These are phyloP conservation scores for Actinidia arguta DNA, from an alignment of 179 eudicot genomes.

Conservation along the genomic window DNA sequence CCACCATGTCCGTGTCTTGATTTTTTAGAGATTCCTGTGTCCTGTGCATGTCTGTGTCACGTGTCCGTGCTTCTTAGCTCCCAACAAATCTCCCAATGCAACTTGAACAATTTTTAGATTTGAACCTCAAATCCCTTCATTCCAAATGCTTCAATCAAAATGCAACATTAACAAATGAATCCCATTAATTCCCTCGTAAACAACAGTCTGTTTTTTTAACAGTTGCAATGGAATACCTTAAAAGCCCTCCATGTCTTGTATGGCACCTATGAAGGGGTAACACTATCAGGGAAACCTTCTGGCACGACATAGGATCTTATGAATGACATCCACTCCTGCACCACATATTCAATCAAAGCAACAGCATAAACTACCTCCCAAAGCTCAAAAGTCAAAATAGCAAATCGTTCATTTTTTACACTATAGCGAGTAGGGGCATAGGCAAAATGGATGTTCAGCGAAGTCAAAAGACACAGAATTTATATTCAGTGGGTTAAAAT, in stretches of 20 bases:
- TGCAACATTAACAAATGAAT: neutral
- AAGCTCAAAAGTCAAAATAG: too few relatives aligned
- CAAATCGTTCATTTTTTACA: too few relatives aligned
- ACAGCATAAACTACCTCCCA: too few relatives aligned
- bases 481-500: too few relatives aligned
- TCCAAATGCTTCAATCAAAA: neutral
- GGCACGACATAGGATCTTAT: conserved; percentile 98
- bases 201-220: neutral
- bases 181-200: neutral
- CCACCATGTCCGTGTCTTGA: too few relatives aligned
- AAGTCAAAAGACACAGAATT: too few relatives aligned
- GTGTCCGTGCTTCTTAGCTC: too few relatives aligned
- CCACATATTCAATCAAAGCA: conserved; percentile 3
- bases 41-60: too few relatives aligned
- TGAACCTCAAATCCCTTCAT: neutral
- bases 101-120: neutral
- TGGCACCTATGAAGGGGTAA: conserved; percentile 90
- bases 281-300: conserved; percentile 98
- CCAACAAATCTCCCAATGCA: neutral
- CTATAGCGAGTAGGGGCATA: too few relatives aligned
- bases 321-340: conserved; percentile 82
- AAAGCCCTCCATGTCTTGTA: conserved; percentile 99
- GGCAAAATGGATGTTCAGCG: too few relatives aligned
- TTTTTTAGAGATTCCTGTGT: too few relatives aligned
- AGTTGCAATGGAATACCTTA: conserved; percentile 58